phyloP scores from a whole-genome alignment of 164 flowering plant genomes.

The Piper longum region DNA sequence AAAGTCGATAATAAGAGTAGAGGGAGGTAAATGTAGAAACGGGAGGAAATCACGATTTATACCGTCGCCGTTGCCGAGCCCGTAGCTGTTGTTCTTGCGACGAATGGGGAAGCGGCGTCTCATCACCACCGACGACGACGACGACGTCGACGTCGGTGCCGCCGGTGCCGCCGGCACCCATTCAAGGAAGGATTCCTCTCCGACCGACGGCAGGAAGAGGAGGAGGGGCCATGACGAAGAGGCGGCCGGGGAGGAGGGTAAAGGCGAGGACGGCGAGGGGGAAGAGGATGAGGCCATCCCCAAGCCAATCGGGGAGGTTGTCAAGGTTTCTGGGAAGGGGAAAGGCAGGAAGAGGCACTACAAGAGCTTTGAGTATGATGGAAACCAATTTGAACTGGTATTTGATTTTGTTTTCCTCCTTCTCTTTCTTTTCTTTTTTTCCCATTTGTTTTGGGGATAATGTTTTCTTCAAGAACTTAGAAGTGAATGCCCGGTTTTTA shows the following conservation, averaged over 20 bases:
- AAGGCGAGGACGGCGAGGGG: constrained; percentile 9
- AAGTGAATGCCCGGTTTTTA: background rate
- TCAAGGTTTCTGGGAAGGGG: constrained; percentile 56
- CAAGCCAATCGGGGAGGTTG: constrained; percentile 55
- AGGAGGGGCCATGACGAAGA: background rate
- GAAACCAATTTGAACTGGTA: constrained; percentile 48
- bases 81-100: too few species aligned
- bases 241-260: constrained; percentile 6
- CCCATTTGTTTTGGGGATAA: background rate
- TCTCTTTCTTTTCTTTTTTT: background rate
- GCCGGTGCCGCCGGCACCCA: constrained; percentile 4
- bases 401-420: constrained; percentile 8
- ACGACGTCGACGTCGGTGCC: constrained; percentile 40
- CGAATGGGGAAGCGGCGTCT: constrained; percentile 42
- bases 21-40: too few species aligned
- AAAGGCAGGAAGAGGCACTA: constrained; percentile 33
- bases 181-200: background rate
- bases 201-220: background rate
- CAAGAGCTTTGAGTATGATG: constrained; percentile 52
- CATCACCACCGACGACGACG: constrained; percentile 40
- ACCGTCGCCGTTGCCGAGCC: too few species aligned
- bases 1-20: too few species aligned
- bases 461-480: background rate
- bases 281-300: constrained; percentile 36
- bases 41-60: too few species aligned